Evolutionary conservation across 805 yeast species (phyloP), one percentile per base, ranked within the genome.

Genomic region (Yamadazyma ubonensis): DNA sequence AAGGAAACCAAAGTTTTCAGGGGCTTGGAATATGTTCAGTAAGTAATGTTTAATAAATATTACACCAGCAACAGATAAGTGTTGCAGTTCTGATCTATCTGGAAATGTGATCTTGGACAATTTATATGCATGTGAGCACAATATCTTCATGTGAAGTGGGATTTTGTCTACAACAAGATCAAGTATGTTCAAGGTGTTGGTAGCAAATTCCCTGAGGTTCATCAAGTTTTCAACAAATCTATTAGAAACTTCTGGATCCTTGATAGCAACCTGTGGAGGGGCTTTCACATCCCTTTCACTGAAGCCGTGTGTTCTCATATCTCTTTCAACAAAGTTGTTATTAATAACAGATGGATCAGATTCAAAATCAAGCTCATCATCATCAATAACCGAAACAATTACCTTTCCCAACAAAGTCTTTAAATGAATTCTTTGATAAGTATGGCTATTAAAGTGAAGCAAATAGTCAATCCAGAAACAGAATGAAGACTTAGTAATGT

Each of bases 151-250:
- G 45, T 68, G 73, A 15, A 57, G 40, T 11, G 75, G 75, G 10
- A 68, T 32, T 7, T 52, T 53, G 1, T 65, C 63, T 11, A 79
- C 53, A 22, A 63, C 60, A 2, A 55, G 57, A 18, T 72, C 74
- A 17, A 89, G 52, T 0, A 75, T 52, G 14, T 75, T 75, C 50
- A 87, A 67, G 7, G 86, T 63, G 40, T 78, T 78, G 18, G 83
- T 76, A 0, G 87, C 68, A 31, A 74, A 70, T 46, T 86, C 95
- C 58, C 98, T 76, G 38, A 93, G 62, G 16, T 67, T 66, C 59
- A 86, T 86, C 52, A 93, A 65, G 50, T 93, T 90, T 25, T 70
- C 61, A 23, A 93, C 81, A 57, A 87, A 93, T 30, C 72, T 70
- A 0, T 64, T 61, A 23, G 93, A 75, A 0, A 91, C 88, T n/a